phyloP scores from a whole-genome alignment of 1,284 basidiomycete species.

The Boletus semigastroideus region DNA sequence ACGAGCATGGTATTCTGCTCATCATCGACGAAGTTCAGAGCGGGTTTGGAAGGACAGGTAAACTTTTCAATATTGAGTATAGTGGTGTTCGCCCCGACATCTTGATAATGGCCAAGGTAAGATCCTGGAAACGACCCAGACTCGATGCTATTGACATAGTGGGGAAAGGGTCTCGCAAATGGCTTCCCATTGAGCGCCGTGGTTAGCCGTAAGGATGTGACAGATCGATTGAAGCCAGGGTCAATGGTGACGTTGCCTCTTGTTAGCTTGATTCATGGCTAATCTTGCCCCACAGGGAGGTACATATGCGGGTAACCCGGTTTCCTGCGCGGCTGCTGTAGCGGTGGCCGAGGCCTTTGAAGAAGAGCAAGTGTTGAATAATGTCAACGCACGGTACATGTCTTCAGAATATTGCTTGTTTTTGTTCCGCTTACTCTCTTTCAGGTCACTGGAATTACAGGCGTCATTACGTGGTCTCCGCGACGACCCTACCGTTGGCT shows the following conservation, averaged over 20 bases:
- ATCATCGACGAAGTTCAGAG: conserved; percentile 90
- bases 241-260: conserved; percentile 56
- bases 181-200: conserved; percentile 93
- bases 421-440: conserved; percentile 4
- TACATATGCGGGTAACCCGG: conserved; percentile 89
- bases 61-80: conserved; percentile 78
- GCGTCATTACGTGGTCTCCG: conserved; percentile 56
- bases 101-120: conserved; percentile 83
- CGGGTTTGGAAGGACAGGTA: conserved; percentile 90
- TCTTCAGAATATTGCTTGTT: background rate
- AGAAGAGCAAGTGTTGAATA: conserved; percentile 77
- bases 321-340: conserved; percentile 84
- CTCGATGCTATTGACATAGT: conserved; percentile 4
- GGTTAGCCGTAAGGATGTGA: conserved; percentile 79
- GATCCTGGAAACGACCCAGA: background rate
- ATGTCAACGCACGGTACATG: conserved; percentile 68
- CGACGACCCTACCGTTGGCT: conserved; percentile 48
- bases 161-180: conserved; percentile 77
- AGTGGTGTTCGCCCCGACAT: conserved; percentile 86
- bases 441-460: conserved; percentile 75
- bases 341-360: conserved; percentile 78
- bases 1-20: conserved; percentile 80
- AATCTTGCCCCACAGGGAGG: conserved; percentile 57
- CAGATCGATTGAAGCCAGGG: conserved; percentile 78
- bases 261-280: background rate